Evolutionary conservation across 2,329 filamentous ascomycete genomes (phyloP).

Genomic region (Colletotrichum lindemuthianum): DNA sequence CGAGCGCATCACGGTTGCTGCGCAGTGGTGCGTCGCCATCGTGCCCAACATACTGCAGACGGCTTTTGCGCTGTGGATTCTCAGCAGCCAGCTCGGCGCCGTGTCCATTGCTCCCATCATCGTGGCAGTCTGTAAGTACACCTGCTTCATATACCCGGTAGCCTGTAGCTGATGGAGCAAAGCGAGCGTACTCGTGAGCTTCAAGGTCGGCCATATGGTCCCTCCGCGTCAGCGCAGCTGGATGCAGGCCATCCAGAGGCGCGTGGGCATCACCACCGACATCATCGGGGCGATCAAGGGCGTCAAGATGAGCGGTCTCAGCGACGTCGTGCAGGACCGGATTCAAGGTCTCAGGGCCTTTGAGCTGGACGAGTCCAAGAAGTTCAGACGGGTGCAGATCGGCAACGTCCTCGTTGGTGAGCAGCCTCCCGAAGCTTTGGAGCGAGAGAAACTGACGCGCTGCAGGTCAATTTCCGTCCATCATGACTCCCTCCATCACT

Average conservation of each 20-base stretch:
- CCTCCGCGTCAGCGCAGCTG: constrained; percentile 43
- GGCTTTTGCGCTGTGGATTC: constrained; percentile 41
- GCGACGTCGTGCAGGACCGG: constrained; percentile 45
- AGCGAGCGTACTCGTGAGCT: neutral
- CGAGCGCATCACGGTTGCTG: constrained; percentile 40
- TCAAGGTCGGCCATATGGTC: neutral
- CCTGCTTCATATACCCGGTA: neutral
- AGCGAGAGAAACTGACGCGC: neutral
- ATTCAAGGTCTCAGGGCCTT: constrained; percentile 36
- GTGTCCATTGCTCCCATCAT: constrained; percentile 50
- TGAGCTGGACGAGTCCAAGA: constrained; percentile 38
- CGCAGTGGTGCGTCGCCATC: constrained; percentile 38
- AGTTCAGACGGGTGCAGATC: constrained; percentile 19
- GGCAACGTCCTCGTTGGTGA: constrained; percentile 13
- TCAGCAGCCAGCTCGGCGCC: constrained; percentile 49
- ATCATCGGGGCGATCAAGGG: constrained; percentile 61
- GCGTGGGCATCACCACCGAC: constrained; percentile 58
- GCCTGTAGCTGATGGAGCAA: no score
- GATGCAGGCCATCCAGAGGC: constrained; percentile 59
- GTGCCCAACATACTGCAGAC: constrained; percentile 37
- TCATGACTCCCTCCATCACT: constrained; percentile 25
- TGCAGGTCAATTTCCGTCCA: constrained; percentile 8
- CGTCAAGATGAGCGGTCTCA: constrained; percentile 61
- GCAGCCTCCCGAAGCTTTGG: neutral
- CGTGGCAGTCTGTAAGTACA: constrained; percentile 45